These are phyloP conservation scores for Boletellus sp. DNA, from an alignment of 1,284 basidiomycete genomes.

Conservation along the genomic window DNA sequence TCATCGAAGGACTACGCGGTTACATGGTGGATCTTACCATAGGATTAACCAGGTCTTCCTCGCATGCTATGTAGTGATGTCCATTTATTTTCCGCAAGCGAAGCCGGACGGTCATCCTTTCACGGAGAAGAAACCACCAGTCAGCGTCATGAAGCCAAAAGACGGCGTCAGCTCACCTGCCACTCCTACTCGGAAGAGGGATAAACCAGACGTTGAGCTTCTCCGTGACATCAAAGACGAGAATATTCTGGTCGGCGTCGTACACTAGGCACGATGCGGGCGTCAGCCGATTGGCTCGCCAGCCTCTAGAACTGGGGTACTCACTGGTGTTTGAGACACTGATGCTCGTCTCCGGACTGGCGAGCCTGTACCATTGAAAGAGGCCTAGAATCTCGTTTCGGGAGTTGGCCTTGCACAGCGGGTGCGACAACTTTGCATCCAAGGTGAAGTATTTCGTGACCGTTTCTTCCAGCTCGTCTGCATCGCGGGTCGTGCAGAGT, in stretches of 20 bases:
- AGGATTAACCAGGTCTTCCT: slow-evolving; percentile 26
- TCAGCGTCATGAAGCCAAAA: neutral
- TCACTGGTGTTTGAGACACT: slow-evolving; percentile 18
- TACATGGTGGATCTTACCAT: slow-evolving; percentile 12
- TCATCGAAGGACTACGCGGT: neutral
- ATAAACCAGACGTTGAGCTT: slow-evolving; percentile 25
- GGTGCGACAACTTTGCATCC: slow-evolving; percentile 26
- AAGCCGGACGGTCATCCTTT: slow-evolving; percentile 25
- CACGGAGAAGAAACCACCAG: neutral
- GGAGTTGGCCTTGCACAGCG: slow-evolving; percentile 25
- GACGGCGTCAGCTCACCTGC: slow-evolving; percentile 13
- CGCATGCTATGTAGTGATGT: slow-evolving; percentile 10
- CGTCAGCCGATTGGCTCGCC: slow-evolving; percentile 1
- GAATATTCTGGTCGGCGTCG: slow-evolving; percentile 20
- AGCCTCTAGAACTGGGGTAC: slow-evolving; percentile 1
- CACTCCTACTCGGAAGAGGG: slow-evolving; percentile 19
- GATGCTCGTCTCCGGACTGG: slow-evolving; percentile 17
- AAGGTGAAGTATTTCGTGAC: slow-evolving; percentile 16
- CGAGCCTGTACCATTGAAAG: slow-evolving; percentile 31
- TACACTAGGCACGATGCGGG: slow-evolving; percentile 17
- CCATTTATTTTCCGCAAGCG: slow-evolving; percentile 17
- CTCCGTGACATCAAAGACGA: slow-evolving; percentile 27
- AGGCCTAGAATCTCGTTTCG: slow-evolving; percentile 25
- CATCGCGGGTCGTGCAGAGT: slow-evolving; percentile 22
- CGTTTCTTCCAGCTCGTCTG: slow-evolving; percentile 13